Conservation (phyloP, 2,329 filamentous ascomycete species). For the Botrytis pseudocinerea region DNA sequence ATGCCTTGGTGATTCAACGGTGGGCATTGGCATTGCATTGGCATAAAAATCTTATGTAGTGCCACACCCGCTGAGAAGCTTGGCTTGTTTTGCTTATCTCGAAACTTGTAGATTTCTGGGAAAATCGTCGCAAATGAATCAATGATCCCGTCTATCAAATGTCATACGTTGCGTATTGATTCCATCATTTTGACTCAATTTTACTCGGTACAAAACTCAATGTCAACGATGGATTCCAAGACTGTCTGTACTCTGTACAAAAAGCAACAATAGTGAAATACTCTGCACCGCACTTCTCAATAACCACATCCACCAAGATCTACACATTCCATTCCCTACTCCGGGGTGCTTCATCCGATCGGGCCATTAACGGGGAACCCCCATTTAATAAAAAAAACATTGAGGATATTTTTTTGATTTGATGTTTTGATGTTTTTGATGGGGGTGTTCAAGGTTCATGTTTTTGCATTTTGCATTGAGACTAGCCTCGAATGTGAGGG, state of each 20-base stretch:
- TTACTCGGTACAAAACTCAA: neutral
- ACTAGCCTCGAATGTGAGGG: slow-evolving; percentile 30
- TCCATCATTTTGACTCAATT: neutral
- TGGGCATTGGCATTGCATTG: neutral
- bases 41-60: slow-evolving; percentile 2
- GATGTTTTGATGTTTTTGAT: neutral
- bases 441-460: neutral
- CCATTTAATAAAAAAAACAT: neutral
- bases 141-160: neutral
- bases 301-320: neutral
- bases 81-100: neutral
- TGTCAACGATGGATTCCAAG: rapidly evolving
- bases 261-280: neutral
- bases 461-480: neutral
- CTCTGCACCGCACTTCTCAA: neutral
- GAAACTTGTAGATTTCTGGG: neutral
- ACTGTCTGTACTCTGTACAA: neutral
- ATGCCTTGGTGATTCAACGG: slow-evolving; percentile 8
- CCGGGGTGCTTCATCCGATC: neutral
- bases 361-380: neutral
- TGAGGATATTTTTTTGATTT: neutral
- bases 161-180: neutral
- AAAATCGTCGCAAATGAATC: neutral
- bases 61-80: neutral
- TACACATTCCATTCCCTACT: neutral